Evolutionary conservation across 345 rosid genomes (phyloP), one percentile per base, ranked within the genome.

Genomic region (Hibiscus trionum): DNA sequence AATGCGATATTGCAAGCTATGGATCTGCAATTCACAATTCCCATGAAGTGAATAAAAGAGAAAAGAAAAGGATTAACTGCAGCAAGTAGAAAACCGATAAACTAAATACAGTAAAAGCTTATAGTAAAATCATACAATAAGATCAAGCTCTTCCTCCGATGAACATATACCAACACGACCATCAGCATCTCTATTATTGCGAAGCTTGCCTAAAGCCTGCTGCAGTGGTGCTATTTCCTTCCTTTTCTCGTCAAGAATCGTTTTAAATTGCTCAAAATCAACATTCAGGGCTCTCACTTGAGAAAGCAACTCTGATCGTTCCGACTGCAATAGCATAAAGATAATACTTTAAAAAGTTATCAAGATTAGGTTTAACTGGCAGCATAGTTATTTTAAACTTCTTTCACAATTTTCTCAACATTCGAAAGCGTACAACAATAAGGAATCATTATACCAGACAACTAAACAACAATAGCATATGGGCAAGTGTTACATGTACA

Each of bases 221-320:
- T 88, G 93, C 79, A 96, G 81, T 4, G 96, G 98, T 71, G 86
- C 93, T 81, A 96, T 83, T 82, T 88, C 93, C 80, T 79, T 91
- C 71, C 74, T 91, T 76, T 88, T 96, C 80, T 82, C 96, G 75
- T 82, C 90, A 35, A 88, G 73, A 65, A 84, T 78, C 0, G 81
- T 70, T 73, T 77, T 82, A 67, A 66, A 84, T 37, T 81, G 78
- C 77, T 81, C 88, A 66, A 83, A 3, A 70, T 88, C 84, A 21
- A 77, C 64, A 4, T 65, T 65, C 73, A 93, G 77, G 44, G 11
- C 16, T 68, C 76, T 76, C 80, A 83, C 17, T 55, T 82, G 69
- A 52, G 72, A 62, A 35, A 66, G 26, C 69, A 96, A 26, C 77
- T 86, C 90, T 15, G 79, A 72, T 72, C 84, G 81, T 44, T 81